Percentiles rank a stretch among this genome's conserved stretches.
Conservation (phyloP, 176 grass and related monocot species). For the Oryza nivara region DNA sequence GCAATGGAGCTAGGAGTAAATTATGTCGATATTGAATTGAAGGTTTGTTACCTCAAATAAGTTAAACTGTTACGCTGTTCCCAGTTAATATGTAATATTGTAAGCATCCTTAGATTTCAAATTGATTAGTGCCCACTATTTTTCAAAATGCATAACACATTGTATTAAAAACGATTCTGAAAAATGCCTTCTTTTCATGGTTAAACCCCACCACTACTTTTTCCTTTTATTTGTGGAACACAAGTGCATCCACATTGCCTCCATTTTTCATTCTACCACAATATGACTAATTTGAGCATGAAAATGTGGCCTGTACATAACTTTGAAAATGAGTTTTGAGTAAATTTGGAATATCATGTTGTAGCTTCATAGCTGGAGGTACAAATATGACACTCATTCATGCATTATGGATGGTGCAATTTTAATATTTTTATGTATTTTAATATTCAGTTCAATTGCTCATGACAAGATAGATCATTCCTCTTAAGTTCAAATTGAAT, state of each 20-base stretch:
- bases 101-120: neutral
- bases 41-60: too few species aligned
- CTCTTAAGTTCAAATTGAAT: neutral
- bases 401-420: neutral
- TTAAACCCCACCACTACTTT: too few species aligned
- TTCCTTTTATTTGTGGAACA: too few species aligned
- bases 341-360: neutral
- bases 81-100: neutral
- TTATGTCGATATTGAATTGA: too few species aligned
- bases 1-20: too few species aligned
- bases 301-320: neutral
- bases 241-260: neutral
- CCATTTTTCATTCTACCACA: neutral
- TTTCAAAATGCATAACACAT: neutral
- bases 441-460: neutral
- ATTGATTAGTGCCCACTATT: neutral
- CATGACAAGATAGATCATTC: neutral
- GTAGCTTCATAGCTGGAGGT: neutral
- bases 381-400: neutral
- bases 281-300: neutral
- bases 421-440: neutral
- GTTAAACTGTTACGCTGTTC: too few species aligned
- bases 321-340: neutral
- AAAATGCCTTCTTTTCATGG: neutral
- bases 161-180: neutral